Evolutionary conservation across 768 basidiomycete genomes (phyloP).

Genomic region (Rhizopogon sp.): DNA sequence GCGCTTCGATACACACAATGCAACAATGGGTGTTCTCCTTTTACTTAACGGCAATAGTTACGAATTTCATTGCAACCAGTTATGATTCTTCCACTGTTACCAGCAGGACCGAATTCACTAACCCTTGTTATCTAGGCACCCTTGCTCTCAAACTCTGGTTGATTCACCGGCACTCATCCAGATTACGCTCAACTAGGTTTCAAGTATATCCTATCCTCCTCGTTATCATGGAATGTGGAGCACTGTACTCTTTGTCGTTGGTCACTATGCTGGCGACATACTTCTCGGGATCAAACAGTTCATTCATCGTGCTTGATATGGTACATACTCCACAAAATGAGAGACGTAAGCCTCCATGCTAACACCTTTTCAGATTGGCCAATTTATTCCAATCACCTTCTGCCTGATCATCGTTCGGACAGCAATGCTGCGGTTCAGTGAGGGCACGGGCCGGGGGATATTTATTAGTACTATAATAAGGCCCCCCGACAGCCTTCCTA

Average conservation of each 20-base stretch:
- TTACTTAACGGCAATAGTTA: constrained; percentile 6
- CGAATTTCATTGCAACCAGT: constrained; percentile 10
- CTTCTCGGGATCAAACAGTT: neutral
- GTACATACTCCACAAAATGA: neutral
- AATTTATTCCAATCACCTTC: constrained; percentile 3
- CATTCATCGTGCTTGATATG: neutral
- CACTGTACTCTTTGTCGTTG: neutral
- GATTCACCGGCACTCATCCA: neutral
- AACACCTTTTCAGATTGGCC: neutral
- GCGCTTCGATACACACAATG: constrained; percentile 4
- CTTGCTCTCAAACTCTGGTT: neutral
- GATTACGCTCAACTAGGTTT: neutral
- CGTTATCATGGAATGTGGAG: constrained; percentile 1
- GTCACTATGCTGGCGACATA: neutral
- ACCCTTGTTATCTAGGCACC: neutral
- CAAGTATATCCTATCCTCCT: neutral
- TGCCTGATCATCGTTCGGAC: neutral
- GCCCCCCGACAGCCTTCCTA: too few relatives aligned
- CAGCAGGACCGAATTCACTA: neutral
- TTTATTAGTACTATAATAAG: too few relatives aligned
- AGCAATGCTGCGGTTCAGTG: neutral
- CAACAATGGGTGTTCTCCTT: constrained; percentile 8
- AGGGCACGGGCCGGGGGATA: neutral
- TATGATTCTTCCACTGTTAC: neutral
- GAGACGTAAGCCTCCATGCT: neutral